These are phyloP conservation scores for Iberis pinnata DNA, from an alignment of 345 rosid genomes.

Conservation along the genomic window DNA sequence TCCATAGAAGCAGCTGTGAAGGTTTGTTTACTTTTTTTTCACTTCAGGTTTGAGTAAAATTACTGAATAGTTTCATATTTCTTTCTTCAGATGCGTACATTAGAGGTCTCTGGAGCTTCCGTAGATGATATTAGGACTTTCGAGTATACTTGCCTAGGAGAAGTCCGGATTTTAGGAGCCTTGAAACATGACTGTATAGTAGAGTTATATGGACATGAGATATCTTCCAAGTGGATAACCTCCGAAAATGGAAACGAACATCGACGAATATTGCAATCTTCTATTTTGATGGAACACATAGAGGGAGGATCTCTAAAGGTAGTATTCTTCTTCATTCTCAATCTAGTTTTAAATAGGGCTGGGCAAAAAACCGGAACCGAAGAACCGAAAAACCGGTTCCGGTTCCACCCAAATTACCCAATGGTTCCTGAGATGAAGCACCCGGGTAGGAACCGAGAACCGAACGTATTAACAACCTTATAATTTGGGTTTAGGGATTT, in stretches of 20 bases:
- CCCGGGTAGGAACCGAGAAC: no score
- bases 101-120: conserved; percentile 51
- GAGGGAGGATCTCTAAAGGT: conserved; percentile 89
- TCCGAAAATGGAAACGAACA: conserved; percentile 50
- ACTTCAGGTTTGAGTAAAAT: background rate
- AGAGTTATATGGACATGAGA: conserved; percentile 79
- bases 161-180: conserved; percentile 73
- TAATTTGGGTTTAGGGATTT: no score
- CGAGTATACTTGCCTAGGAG: conserved; percentile 80
- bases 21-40: conserved; percentile 35
- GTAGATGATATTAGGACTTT: conserved; percentile 57
- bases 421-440: no score
- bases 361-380: no score
- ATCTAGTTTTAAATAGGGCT: background rate
- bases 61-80: conserved; percentile 9
- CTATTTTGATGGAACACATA: conserved; percentile 75
- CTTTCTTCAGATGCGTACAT: conserved; percentile 50
- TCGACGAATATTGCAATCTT: conserved; percentile 51
- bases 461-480: no score
- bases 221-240: conserved; percentile 63
- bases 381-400: no score
- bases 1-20: conserved; percentile 68
- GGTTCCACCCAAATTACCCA: no score
- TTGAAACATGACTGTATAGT: conserved; percentile 79
- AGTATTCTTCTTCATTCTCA: conserved; percentile 5